These are phyloP conservation scores for Taxillus chinensis DNA, from an alignment of 164 flowering plant genomes.

Conservation along the genomic window DNA sequence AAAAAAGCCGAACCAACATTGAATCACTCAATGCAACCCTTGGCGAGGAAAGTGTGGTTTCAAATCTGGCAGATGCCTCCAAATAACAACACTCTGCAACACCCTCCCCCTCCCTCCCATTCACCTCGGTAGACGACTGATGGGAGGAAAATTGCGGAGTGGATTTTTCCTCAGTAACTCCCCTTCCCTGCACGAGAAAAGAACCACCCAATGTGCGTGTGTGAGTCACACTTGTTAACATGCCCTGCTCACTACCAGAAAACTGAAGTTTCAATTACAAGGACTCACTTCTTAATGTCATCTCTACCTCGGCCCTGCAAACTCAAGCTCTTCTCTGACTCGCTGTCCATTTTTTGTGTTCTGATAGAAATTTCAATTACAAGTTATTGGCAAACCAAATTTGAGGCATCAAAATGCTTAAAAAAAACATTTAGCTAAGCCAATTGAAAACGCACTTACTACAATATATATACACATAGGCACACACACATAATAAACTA, in stretches of 20 bases:
- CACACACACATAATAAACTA: too few species aligned
- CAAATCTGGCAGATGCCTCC: too few species aligned
- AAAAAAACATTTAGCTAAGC: too few species aligned
- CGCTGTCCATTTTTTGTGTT: constrained; percentile 9
- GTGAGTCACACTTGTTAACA: too few species aligned
- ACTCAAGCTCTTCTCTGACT: constrained; percentile 26
- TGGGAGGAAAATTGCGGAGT: constrained; percentile 65
- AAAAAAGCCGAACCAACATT: too few species aligned
- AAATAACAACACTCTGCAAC: too few species aligned
- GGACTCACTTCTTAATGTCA: constrained; percentile 52
- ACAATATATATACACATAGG: neutral
- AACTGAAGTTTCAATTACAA: neutral
- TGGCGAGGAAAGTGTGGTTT: too few species aligned
- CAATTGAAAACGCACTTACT: neutral
- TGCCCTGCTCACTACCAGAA: too few species aligned
- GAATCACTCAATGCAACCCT: too few species aligned
- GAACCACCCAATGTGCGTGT: neutral
- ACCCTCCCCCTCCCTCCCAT: neutral
- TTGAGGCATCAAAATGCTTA: neutral
- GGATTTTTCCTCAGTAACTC: constrained; percentile 76
- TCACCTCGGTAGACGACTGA: constrained; percentile 73
- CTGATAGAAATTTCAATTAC: constrained; percentile 16
- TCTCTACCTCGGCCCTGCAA: constrained; percentile 47
- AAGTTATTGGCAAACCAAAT: neutral
- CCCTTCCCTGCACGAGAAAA: constrained; percentile 49